A percentile compares a stretch with the other conserved stretches of the same genome.
These are phyloP conservation scores for Kipferlia bialata DNA, from an alignment of 78 protist genomes.

Conservation along the genomic window DNA sequence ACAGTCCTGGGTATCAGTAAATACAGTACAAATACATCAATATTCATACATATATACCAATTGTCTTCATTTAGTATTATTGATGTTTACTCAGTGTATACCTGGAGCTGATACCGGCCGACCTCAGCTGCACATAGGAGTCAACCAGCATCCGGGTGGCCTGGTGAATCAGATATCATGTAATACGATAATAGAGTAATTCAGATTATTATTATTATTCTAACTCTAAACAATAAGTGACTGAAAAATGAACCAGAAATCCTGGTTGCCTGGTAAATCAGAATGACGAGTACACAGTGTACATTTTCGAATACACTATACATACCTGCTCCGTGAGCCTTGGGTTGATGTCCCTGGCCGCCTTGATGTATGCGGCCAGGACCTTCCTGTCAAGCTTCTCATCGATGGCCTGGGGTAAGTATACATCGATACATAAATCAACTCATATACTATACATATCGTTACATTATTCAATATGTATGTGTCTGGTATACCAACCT, in stretches of 20 bases:
- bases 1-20: too few relatives aligned
- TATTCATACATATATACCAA: too few relatives aligned
- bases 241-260: too few relatives aligned
- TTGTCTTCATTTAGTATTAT: too few relatives aligned
- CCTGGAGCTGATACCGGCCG: slow-evolving; percentile 7
- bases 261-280: too few relatives aligned
- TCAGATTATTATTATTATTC: background rate
- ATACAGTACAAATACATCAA: too few relatives aligned
- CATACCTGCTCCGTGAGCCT: slow-evolving; percentile 57
- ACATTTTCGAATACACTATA: slow-evolving; percentile 17
- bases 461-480: background rate
- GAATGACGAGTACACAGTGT: too few relatives aligned
- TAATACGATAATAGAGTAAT: background rate
- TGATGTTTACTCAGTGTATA: slow-evolving; percentile 37
- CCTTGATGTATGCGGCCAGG: slow-evolving; percentile 64
- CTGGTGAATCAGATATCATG: background rate
- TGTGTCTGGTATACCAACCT: background rate
- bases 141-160: background rate
- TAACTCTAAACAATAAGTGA: background rate
- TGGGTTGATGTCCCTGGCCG: slow-evolving; percentile 64
- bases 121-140: background rate
- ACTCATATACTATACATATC: background rate
- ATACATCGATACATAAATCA: background rate
- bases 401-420: too few relatives aligned
- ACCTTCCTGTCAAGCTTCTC: slow-evolving; percentile 3